phyloP scores from a whole-genome alignment of 2,329 filamentous ascomycete species.

The Sclerotinia minor region DNA sequence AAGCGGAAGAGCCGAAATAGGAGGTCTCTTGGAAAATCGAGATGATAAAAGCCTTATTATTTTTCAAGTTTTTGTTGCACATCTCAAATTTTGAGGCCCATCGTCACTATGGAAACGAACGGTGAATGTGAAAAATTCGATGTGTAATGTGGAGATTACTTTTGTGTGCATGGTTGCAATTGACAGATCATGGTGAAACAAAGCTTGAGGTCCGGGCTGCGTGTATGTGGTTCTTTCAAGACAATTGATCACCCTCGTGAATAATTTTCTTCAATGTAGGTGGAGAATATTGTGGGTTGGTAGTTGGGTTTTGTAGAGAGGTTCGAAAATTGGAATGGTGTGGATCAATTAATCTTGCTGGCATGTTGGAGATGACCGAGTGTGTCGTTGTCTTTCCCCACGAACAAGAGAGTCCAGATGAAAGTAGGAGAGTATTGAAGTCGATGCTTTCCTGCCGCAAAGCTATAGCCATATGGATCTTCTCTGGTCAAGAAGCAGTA shows the following conservation, averaged over 20 bases:
- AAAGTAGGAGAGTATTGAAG: neutral
- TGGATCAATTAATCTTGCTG: neutral
- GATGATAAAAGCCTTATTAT: neutral
- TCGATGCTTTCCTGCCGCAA: neutral
- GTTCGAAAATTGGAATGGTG: neutral
- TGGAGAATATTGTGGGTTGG: neutral
- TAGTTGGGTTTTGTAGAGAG: neutral
- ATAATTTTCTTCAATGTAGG: neutral
- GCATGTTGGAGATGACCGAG: conserved; percentile 15
- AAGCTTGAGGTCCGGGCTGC: neutral
- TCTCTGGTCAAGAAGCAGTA: neutral
- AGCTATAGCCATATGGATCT: neutral
- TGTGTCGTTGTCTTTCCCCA: conserved; percentile 13
- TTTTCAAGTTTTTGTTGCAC: neutral
- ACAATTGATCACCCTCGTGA: neutral
- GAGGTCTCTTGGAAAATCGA: neutral
- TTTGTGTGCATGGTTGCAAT: neutral
- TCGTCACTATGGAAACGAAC: conserved; percentile 9
- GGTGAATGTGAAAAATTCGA: neutral
- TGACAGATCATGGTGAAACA: conserved; percentile 19
- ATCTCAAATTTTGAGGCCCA: neutral
- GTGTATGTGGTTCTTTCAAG: neutral
- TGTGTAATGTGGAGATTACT: neutral
- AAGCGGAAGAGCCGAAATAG: conserved; percentile 3
- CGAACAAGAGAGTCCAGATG: neutral